Base-by-base conservation (phyloP, 2,329 filamentous ascomycete species). In the Diaporthe batatas region DNA sequence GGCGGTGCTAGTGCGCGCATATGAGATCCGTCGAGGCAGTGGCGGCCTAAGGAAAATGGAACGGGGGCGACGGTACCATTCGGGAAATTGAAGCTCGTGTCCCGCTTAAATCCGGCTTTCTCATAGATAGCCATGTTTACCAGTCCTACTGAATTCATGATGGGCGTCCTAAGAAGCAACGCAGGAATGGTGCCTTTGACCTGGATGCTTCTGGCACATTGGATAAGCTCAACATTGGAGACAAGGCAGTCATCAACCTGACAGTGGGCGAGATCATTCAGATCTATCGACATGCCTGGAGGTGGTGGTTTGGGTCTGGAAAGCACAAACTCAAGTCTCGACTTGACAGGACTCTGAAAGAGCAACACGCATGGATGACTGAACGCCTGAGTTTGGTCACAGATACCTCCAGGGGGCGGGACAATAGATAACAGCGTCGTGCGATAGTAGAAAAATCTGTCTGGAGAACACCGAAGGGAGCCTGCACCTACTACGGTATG, bases 41-140 rank as follows among this genome's bases (percentile, higher is more conserved):
- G 75, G 76, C 1, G 77, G 77, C 11, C n/a, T 18, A 21, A 21
- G 77, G 77, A 10, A 57, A 34, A 78, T 89, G 91, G 76, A 79
- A 80, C 0, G 92, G 92, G 14, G 92, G 92, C 1, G 88, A 93
- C 76, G 92, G 92, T 6, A 88, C 92, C 0, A 83, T 93, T 0
- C 83, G 92, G 3, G 92, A 94, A 75, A 92, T 94, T 75, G 92
- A 94, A 79, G 93, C 93, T 78, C 84, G 91, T 1, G 89, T 92
- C 58, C 90, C 91, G 0, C 87, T 94, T 1, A 90, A 92, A 77
- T 91, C 92, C 36, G 90, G 88, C 14, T 94, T 95, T 58, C 82
- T 95, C 18, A 91, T 88, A 25, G 93, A 95, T 81, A 80, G 93
- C 39, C 83, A 93, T 25, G 91, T 94, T 0, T 91, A 92, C 76